Conservation (phyloP, 2,329 filamentous ascomycete genomes). For the Arthrinium puccinioides region DNA sequence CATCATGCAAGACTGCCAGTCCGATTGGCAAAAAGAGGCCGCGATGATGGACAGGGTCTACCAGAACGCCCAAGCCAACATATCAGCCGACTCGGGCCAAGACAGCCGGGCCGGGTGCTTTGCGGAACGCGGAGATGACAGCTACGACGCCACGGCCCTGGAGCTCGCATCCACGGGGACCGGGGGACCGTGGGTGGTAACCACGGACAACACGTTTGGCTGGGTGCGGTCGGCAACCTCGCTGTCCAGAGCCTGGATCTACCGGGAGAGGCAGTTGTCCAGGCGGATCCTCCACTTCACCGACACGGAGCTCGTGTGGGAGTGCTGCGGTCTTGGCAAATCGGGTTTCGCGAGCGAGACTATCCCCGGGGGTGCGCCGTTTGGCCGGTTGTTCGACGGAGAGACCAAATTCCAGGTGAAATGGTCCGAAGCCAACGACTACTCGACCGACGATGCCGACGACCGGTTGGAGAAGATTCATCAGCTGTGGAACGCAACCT, state of each 20-base stretch:
- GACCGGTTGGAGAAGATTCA: background rate
- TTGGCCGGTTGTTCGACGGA: background rate
- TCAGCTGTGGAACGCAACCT: background rate
- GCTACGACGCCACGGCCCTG: too few relatives aligned
- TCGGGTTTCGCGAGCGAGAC: background rate
- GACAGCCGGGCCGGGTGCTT: slow-evolving; percentile 1
- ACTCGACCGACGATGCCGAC: background rate
- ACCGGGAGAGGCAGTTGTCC: background rate
- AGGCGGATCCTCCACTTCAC: background rate
- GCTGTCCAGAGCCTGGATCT: background rate
- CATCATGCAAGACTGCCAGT: slow-evolving; percentile 4
- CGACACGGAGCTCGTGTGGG: background rate
- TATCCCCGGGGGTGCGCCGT: background rate
- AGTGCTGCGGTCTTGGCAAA: background rate
- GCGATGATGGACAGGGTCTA: slow-evolving; percentile 2
- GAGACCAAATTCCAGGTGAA: background rate
- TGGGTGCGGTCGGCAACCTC: background rate
- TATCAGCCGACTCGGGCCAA: background rate
- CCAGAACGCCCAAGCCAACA: slow-evolving; percentile 2
- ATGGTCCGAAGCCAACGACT: background rate
- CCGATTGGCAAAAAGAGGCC: slow-evolving; percentile 4
- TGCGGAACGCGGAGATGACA: background rate
- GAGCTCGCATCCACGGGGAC: background rate
- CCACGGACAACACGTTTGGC: background rate
- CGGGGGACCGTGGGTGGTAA: background rate